Evolutionary conservation across 2,329 filamentous ascomycete species (phyloP).

Genomic region (Aspergillus novofumigatus): DNA sequence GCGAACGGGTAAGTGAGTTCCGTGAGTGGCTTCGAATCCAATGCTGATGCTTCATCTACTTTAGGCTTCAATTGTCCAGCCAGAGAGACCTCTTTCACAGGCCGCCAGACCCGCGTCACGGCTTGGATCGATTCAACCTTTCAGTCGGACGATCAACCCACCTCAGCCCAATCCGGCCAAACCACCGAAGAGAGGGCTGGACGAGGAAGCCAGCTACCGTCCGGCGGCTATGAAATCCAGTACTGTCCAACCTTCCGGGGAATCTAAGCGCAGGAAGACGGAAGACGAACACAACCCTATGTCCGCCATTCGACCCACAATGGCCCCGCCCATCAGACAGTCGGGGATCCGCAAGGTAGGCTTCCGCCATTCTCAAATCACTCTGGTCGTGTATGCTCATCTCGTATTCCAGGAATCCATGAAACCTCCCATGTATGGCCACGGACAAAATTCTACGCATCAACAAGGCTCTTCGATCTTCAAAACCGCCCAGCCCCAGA

Average conservation of each 20-base stretch:
- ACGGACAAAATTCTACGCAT: constrained; percentile 32
- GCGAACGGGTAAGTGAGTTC: constrained; percentile 34
- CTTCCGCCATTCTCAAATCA: neutral
- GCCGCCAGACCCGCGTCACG: constrained; percentile 49
- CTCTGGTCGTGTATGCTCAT: neutral
- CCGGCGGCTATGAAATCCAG: constrained; percentile 35
- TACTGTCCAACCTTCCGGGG: constrained; percentile 60
- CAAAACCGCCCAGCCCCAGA: constrained; percentile 51
- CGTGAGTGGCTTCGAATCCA: neutral
- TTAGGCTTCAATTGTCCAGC: constrained; percentile 23
- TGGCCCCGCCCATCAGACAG: constrained; percentile 79
- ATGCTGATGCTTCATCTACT: constrained; percentile 3
- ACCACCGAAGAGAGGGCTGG: constrained; percentile 68
- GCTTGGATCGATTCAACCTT: constrained; percentile 49
- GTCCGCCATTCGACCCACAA: constrained; percentile 62
- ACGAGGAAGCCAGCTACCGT: constrained; percentile 53
- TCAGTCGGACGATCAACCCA: constrained; percentile 57
- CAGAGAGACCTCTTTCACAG: constrained; percentile 26
- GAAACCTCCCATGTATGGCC: constrained; percentile 40
- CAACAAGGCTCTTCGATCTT: constrained; percentile 31
- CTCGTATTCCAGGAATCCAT: constrained; percentile 21
- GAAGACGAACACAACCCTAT: constrained; percentile 65
- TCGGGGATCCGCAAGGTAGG: constrained; percentile 69
- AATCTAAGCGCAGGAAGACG: constrained; percentile 75
- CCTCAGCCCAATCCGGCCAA: constrained; percentile 65